Conservation (phyloP, 2,329 filamentous ascomycete species). For the Ascochyta clinopodiicola region DNA sequence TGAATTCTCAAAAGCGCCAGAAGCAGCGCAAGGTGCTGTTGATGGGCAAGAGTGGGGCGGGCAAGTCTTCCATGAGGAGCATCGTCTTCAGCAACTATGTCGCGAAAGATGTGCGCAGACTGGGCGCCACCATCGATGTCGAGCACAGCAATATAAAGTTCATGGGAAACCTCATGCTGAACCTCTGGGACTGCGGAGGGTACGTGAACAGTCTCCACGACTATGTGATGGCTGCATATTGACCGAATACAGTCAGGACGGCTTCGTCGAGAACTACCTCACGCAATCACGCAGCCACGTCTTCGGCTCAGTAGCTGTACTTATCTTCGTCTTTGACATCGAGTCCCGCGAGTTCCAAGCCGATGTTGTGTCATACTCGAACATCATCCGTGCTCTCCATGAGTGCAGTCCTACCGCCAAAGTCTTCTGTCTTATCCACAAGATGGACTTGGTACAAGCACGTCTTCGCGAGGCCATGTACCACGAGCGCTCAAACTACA, state of each 20-base stretch:
- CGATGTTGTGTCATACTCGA: slow-evolving; percentile 89
- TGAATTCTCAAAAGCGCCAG: slow-evolving; percentile 54
- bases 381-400: slow-evolving; percentile 84
- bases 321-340: slow-evolving; percentile 99
- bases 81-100: slow-evolving; percentile 99
- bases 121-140: slow-evolving; percentile 97
- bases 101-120: slow-evolving; percentile 87
- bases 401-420: slow-evolving; percentile 83
- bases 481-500: slow-evolving; percentile 78
- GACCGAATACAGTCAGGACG: slow-evolving; percentile 74
- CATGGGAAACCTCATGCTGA: slow-evolving; percentile 94
- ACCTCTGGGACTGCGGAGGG: slow-evolving; percentile 98
- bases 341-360: slow-evolving; percentile 93
- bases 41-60: slow-evolving; percentile 92
- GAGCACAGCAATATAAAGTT: slow-evolving; percentile 99
- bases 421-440: slow-evolving; percentile 96
- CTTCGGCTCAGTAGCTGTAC: slow-evolving; percentile 93
- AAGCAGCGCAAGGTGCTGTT: slow-evolving; percentile 62
- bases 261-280: slow-evolving; percentile 98
- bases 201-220: slow-evolving; percentile 47
- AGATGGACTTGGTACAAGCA: slow-evolving; percentile 93
- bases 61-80: slow-evolving; percentile 97
- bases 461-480: slow-evolving; percentile 81
- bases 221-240: slow-evolving; percentile 5
- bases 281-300: slow-evolving; percentile 94